Evolutionary conservation across 495 filamentous ascomycete species (phyloP), one percentile per base, ranked within the genome.

Genomic region (Penicillium pancosmium): DNA sequence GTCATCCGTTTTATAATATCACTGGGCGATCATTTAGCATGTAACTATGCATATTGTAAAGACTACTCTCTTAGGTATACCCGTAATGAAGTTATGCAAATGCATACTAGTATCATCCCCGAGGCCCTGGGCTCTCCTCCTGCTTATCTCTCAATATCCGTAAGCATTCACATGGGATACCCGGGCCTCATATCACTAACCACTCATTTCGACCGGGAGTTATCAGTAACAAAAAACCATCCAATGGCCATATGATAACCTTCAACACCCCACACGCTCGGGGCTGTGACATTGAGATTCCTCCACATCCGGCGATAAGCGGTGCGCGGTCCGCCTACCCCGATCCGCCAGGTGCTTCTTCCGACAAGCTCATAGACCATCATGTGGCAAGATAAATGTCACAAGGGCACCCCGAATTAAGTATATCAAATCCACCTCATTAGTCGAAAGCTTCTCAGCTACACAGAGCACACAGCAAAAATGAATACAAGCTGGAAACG

Each of bases 401-500:
- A 48, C n/a, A 27, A 11, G 12, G 15, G 19, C 10, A 13, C 46
- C 11, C 15, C n/a, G 3, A 25, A 23, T 25, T 3, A 7, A 23
- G 11, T 3, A 27, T 25, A 9, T n/a, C 21, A 27, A 48, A 10
- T 3, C 23, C 11, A 27, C 31, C 5, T 48, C 21, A 27, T 12
- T 18, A 13, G 6, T 44, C n/a, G 18, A 48, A 27, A 48, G 21
- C 11, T 25, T 13, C 7, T 48, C 46, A 25, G 46, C 5, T 46
- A 5, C 16, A 19, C 0, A 48, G 23, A 23, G 23, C 11, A 48
- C 21, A 27, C 46, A 48, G 15, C 23, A 6, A 48, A 4, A 2
- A 49, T 35, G 54, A 49, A 44, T 25, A 1, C 52, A 46, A 47
- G 52, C 48, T 78, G 75, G 75, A 66, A 57, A 52, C 68, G 48